These are phyloP conservation scores for Schwanniomyces occidentalis DNA, from an alignment of 805 yeast genomes.

Conservation along the genomic window DNA sequence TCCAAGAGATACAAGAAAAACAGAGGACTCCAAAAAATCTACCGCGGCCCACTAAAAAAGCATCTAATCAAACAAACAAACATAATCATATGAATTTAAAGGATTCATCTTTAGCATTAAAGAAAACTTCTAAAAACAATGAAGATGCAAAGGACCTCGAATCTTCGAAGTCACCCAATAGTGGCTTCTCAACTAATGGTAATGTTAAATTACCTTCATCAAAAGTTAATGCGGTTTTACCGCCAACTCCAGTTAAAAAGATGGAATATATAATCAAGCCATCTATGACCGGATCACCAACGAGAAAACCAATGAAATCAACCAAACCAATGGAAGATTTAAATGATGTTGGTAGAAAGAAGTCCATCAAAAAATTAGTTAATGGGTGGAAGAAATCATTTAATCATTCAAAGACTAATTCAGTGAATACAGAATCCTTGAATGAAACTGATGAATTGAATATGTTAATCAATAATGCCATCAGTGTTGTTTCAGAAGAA, in stretches of 20 bases:
- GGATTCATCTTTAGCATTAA: slow-evolving; percentile 41
- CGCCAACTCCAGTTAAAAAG: slow-evolving; percentile 69
- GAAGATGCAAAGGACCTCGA: slow-evolving; percentile 8
- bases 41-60: slow-evolving; percentile 6
- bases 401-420: slow-evolving; percentile 8
- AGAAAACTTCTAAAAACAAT: slow-evolving; percentile 24
- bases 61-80: slow-evolving; percentile 14
- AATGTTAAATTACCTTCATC: slow-evolving; percentile 52
- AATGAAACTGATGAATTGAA: slow-evolving; percentile 16
- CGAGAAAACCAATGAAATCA: slow-evolving; percentile 1
- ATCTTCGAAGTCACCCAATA: neutral
- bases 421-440: slow-evolving; percentile 1
- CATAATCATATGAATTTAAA: slow-evolving; percentile 40
- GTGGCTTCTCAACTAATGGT: slow-evolving; percentile 53
- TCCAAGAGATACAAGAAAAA: slow-evolving; percentile 22
- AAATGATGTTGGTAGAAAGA: slow-evolving; percentile 27
- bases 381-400: slow-evolving; percentile 44
- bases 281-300: slow-evolving; percentile 12
- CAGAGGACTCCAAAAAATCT: slow-evolving; percentile 7
- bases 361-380: slow-evolving; percentile 36
- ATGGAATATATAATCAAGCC: slow-evolving; percentile 41
- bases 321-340: slow-evolving; percentile 2
- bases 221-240: slow-evolving; percentile 47
- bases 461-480: slow-evolving; percentile 16
- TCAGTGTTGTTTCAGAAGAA: slow-evolving; percentile 11